Evolutionary conservation across 2,329 filamentous ascomycete species (phyloP), one percentile per base, ranked within the genome.

Genomic region (Meredithiella fracta): DNA sequence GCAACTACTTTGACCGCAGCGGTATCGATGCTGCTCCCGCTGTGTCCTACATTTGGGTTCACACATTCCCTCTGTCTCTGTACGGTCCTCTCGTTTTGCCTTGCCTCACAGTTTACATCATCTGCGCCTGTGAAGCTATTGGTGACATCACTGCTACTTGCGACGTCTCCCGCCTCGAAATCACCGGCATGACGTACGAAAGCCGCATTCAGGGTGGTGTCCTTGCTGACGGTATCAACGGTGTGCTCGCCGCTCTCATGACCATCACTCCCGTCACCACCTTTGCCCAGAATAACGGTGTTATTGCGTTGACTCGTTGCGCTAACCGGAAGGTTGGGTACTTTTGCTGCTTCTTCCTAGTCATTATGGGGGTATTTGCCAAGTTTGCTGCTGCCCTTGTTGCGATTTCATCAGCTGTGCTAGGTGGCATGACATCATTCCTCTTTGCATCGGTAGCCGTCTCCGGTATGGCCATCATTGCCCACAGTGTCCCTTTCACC

Each of bases 201-300:
- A 84, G 78, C 42, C 77, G 85, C 8, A 85, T 91, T 62, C 85
- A 90, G 67, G 86, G 86, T 11, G 86, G 86, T 34, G 78, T 91
- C 15, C 67, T 92, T 2, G 85, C 85, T 0, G 87, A 92, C 62
- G 86, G 86, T 0, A 62, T 89, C 53, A 87, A 86, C 63, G 85
- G 86, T 37, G 70, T 88, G 60, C 70, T 91, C 15, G 84, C 85
- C 15, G 84, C 81, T 0, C 75, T 92, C 31, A 85, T 82, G 70
- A 91, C 86, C 51, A 85, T 87, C 61, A 86, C 85, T 0, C 85
- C 86, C 29, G 86, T 90, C 78, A 82, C 80, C 1, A 84, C 82
- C 0, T 90, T 90, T 62, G 86, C 86, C 0, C 85, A 90, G 66
- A 91, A 91, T 70, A 90, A 91, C 65, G 86, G 86, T 37, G 85